Percentiles rank a stretch among this genome's conserved stretches.
Conservation (phyloP, 2,329 filamentous ascomycete species). For the Aphanocladium album region DNA sequence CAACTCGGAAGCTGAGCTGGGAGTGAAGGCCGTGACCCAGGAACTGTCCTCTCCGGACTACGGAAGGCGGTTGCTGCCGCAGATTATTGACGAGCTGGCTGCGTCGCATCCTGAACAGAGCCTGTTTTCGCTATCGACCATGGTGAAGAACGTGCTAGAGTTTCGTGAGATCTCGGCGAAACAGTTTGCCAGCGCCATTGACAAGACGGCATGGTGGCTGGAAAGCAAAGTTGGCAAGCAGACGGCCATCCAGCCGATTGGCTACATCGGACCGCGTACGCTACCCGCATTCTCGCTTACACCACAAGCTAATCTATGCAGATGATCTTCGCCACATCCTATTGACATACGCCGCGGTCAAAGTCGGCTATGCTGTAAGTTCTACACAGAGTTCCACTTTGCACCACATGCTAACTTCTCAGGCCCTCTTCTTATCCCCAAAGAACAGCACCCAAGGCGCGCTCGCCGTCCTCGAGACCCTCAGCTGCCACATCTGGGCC, state of each 20-base stretch:
- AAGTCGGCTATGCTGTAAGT: slow-evolving; percentile 26
- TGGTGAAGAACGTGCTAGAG: slow-evolving; percentile 12
- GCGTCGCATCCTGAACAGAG: slow-evolving; percentile 21
- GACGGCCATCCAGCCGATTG: slow-evolving; percentile 19
- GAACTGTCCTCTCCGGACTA: slow-evolving; percentile 7
- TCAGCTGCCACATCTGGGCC: slow-evolving; percentile 28
- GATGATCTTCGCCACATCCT: slow-evolving; percentile 28
- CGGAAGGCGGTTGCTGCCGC: slow-evolving; percentile 23
- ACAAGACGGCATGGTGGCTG: slow-evolving; percentile 29
- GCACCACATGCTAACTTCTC: background rate
- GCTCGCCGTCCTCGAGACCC: slow-evolving; percentile 26
- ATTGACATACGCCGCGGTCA: slow-evolving; percentile 27
- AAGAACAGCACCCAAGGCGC: slow-evolving; percentile 30
- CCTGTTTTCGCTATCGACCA: slow-evolving; percentile 21
- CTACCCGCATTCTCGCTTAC: background rate
- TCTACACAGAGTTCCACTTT: rapidly evolving
- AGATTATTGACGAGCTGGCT: slow-evolving; percentile 26
- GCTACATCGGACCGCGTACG: slow-evolving; percentile 31
- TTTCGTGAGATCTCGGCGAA: slow-evolving; percentile 22
- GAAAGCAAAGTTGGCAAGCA: slow-evolving; percentile 17
- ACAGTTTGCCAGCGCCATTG: slow-evolving; percentile 22
- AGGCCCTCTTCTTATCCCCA: slow-evolving; percentile 27
- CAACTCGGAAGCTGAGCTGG: background rate
- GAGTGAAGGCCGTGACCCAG: background rate
- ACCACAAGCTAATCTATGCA: slow-evolving; percentile 5